Conservation (phyloP, 2,329 filamentous ascomycete genomes). For the Xylariaceae sp. region DNA sequence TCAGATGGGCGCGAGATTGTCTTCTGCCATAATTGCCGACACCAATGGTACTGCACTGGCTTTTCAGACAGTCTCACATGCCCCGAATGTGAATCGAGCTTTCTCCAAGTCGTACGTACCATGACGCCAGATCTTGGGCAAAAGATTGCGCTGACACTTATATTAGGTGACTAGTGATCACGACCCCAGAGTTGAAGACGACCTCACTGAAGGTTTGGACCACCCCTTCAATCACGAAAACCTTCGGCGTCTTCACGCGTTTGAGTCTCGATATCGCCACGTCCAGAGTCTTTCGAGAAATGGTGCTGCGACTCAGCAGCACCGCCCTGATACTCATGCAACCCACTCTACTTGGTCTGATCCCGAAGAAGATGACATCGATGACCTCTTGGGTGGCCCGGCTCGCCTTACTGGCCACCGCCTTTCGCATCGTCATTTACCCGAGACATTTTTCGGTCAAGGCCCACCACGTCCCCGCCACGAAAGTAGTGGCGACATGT, state of each 20-base stretch:
- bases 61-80: constrained; percentile 58
- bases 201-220: constrained; percentile 24
- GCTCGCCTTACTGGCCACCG: constrained; percentile 39
- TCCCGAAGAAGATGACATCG: constrained; percentile 55
- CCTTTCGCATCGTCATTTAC: constrained; percentile 28
- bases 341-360: constrained; percentile 41
- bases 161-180: constrained; percentile 49
- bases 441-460: constrained; percentile 17
- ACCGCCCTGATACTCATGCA: constrained; percentile 3
- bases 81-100: constrained; percentile 70
- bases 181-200: constrained; percentile 52
- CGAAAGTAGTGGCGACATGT: constrained; percentile 29
- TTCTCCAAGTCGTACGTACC: constrained; percentile 74
- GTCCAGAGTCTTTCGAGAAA: too few species aligned
- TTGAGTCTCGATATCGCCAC: background rate
- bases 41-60: constrained; percentile 75
- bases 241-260: constrained; percentile 17
- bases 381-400: constrained; percentile 40
- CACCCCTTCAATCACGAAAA: constrained; percentile 22
- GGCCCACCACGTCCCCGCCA: constrained; percentile 20
- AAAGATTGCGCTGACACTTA: constrained; percentile 22
- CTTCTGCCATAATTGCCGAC: constrained; percentile 74
- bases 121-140: background rate
- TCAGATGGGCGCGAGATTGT: constrained; percentile 62
- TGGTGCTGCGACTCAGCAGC: background rate